Base-by-base conservation (phyloP, 108 stramenopile genomes). In the Conticribra weissflogii region DNA sequence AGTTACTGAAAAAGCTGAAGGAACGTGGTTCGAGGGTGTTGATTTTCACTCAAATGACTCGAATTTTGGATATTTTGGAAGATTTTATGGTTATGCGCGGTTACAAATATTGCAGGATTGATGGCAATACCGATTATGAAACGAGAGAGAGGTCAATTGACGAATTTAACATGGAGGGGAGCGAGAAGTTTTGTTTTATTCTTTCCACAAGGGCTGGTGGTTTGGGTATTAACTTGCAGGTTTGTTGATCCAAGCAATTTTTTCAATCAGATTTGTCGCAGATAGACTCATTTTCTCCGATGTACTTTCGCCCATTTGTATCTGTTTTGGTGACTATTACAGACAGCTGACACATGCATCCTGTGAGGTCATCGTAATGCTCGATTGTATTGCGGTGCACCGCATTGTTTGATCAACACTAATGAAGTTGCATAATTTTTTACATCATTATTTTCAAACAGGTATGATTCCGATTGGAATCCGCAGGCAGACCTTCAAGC, bases 401-500 rank as follows among this genome's bases (percentile, higher is more conserved):
- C n/a, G n/a, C n/a, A n/a, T n/a, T n/a, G n/a, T n/a, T n/a, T n/a
- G n/a, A n/a, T n/a, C n/a, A n/a, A n/a, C n/a, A n/a, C n/a, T n/a
- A n/a, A n/a, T n/a, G n/a, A n/a, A n/a, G n/a, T n/a, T n/a, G n/a
- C n/a, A n/a, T n/a, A n/a, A n/a, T n/a, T n/a, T n/a, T n/a, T n/a
- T n/a, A n/a, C n/a, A n/a, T n/a, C n/a, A n/a, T n/a, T n/a, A n/a
- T n/a, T n/a, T n/a, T n/a, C n/a, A 12, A 12, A 41, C 12, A 41
- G 36, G 36, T 97, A 96, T 74, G 98, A 98, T 69, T 80, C 76
- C 36, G 98, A 98, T 80, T 98, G 98, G 98, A 98, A 98, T 82
- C 98, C 98, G 0, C 96, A 98, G 81, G 97, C 96, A 34, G 98
- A 99, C 87, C 61, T 98, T 54, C 99, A 99, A 73, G 99, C 98